A percentile compares a stretch with the other conserved stretches of the same genome.
Evolutionary conservation across 78 protist genomes (phyloP).

Genomic region (Dictyostelium brefeldianum): DNA sequence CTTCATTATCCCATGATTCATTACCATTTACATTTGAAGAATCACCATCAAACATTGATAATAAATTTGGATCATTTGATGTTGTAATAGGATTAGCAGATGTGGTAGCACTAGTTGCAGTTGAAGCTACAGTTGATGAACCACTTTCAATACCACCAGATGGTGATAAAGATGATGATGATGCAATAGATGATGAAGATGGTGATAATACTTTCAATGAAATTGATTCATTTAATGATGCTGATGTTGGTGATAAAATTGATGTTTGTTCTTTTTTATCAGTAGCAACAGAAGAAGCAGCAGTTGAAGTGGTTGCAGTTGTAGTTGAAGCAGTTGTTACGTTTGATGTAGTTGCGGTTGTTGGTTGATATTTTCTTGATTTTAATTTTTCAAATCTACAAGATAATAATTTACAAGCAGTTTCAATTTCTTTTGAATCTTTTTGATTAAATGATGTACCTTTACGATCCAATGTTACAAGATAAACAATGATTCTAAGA

Average conservation of each 20-base stretch:
- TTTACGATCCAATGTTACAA: conserved; percentile 22
- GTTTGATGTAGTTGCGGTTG: not conserved
- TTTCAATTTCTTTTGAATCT: not conserved
- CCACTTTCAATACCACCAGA: not conserved
- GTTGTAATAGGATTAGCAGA: not conserved
- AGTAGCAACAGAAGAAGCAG: too few relatives aligned
- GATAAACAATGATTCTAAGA: conserved; percentile 58
- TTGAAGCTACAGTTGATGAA: too few relatives aligned
- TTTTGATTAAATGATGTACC: not conserved
- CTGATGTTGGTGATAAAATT: not conserved
- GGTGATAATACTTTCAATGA: not conserved
- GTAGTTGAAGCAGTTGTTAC: not conserved
- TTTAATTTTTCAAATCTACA: conserved; percentile 35
- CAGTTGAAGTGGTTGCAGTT: not conserved
- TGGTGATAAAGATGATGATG: not conserved
- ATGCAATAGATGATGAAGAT: not conserved
- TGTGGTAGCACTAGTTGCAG: not conserved
- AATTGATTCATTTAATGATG: conserved; percentile 1
- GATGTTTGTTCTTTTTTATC: not conserved
- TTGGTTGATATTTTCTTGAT: conserved; percentile 5
- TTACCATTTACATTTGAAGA: conserved; percentile 28
- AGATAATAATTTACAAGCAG: not conserved
- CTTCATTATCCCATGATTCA: conserved; percentile 32
- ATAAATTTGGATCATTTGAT: not conserved
- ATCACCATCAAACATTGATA: conserved; percentile 38